Evolutionary conservation across 208 protist genomes (phyloP).

Genomic region (Trypanosoma brucei): DNA sequence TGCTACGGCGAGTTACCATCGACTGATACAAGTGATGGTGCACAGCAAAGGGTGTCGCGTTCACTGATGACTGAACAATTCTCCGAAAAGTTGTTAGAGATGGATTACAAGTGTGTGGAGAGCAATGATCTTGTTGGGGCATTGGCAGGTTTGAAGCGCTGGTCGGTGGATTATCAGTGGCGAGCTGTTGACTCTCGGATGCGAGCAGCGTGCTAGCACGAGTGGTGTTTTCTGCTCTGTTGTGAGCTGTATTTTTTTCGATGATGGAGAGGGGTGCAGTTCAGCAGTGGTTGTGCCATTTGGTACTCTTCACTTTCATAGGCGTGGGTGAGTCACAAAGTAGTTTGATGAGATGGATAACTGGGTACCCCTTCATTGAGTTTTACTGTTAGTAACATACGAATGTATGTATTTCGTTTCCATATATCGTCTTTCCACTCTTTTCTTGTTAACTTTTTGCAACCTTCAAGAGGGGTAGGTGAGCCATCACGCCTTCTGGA

Average conservation of each 20-base stretch:
- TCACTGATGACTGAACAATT: constrained; percentile 53
- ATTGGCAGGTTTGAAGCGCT: constrained; percentile 24
- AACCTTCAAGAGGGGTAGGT: too few relatives aligned
- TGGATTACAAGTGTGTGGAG: constrained; percentile 37
- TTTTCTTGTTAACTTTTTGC: too few relatives aligned
- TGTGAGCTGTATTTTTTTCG: not conserved
- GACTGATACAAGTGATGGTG: not conserved
- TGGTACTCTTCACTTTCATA: too few relatives aligned
- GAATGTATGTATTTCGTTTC: too few relatives aligned
- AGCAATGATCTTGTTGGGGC: constrained; percentile 19
- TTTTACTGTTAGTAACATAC: too few relatives aligned
- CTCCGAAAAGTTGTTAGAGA: constrained; percentile 41
- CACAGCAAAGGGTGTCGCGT: not conserved
- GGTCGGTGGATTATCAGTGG: constrained; percentile 39
- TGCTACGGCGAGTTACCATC: not conserved
- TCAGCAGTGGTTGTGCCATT: too few relatives aligned
- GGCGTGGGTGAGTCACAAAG: too few relatives aligned
- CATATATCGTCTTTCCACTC: too few relatives aligned
- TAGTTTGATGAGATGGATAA: too few relatives aligned
- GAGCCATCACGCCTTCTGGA: too few relatives aligned
- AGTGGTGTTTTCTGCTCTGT: not conserved
- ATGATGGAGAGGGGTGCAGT: too few relatives aligned
- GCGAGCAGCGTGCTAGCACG: not conserved
- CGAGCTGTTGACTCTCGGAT: constrained; percentile 3
- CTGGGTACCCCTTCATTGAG: too few relatives aligned